Conservation (phyloP, 768 basidiomycete genomes). For the Russula vinacea region DNA sequence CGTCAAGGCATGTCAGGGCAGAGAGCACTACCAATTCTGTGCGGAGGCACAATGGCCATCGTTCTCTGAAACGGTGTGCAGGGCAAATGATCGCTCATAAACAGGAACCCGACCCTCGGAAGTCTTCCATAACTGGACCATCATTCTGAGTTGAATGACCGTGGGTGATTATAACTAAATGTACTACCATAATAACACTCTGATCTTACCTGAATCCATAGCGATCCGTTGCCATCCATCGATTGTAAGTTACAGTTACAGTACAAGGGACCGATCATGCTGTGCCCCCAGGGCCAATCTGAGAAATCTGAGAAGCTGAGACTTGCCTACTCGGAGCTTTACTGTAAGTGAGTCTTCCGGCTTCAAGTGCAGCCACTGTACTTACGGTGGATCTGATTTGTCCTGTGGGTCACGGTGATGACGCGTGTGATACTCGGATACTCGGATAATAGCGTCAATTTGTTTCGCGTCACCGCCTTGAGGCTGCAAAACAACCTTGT, state of each 20-base stretch:
- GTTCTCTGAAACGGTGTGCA: background rate
- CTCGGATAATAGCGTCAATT: too few relatives aligned
- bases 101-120: background rate
- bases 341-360: background rate
- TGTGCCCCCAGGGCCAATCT: too few relatives aligned
- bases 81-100: background rate
- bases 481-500: background rate
- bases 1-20: background rate
- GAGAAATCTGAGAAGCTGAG: background rate
- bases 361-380: too few relatives aligned
- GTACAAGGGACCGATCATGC: background rate
- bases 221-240: background rate
- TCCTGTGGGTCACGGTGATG: too few relatives aligned
- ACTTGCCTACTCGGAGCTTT: too few relatives aligned
- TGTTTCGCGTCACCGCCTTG: too few relatives aligned
- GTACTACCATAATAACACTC: background rate
- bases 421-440: too few relatives aligned
- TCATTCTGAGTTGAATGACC: background rate
- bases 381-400: too few relatives aligned
- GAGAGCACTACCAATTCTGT: background rate
- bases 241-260: background rate
- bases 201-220: background rate
- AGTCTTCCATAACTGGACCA: too few relatives aligned
- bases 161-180: background rate
- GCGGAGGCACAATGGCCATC: background rate